Evolutionary conservation across 208 protist species (phyloP).

Genomic region (Acanthamoeba lenticulata): DNA sequence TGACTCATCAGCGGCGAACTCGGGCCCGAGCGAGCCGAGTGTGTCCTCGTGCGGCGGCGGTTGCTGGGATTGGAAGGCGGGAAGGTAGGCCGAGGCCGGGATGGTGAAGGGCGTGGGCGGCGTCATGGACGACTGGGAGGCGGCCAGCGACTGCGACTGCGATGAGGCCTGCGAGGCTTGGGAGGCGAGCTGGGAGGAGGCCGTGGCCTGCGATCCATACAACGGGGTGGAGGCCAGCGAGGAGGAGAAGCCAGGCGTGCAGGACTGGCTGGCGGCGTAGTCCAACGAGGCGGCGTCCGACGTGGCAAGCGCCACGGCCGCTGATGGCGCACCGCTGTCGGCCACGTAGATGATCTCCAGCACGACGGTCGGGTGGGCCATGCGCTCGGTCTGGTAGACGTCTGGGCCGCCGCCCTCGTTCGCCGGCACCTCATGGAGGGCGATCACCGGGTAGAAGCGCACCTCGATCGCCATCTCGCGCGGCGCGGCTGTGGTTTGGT

Average conservation of each 20-base stretch:
- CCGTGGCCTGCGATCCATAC: not conserved
- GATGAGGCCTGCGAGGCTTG: not conserved
- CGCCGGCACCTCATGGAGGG: not conserved
- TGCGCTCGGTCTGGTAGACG: slow-evolving; percentile 1
- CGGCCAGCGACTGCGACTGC: not conserved
- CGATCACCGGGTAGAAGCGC: slow-evolving; percentile 4
- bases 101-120: slow-evolving; percentile 34
- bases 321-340: not conserved
- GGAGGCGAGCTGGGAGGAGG: not conserved
- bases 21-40: not conserved
- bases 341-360: not conserved
- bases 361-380: not conserved
- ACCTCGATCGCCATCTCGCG: not conserved
- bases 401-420: not conserved
- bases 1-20: not conserved
- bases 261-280: not conserved
- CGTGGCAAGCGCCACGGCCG: not conserved
- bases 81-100: not conserved
- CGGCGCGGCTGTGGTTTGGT: too few relatives aligned
- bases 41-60: not conserved
- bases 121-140: not conserved
- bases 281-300: not conserved
- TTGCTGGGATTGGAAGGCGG: not conserved
- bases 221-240: not conserved
- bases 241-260: not conserved